Conservation (phyloP, 169 alveolate species). For the Fabrea salina region DNA sequence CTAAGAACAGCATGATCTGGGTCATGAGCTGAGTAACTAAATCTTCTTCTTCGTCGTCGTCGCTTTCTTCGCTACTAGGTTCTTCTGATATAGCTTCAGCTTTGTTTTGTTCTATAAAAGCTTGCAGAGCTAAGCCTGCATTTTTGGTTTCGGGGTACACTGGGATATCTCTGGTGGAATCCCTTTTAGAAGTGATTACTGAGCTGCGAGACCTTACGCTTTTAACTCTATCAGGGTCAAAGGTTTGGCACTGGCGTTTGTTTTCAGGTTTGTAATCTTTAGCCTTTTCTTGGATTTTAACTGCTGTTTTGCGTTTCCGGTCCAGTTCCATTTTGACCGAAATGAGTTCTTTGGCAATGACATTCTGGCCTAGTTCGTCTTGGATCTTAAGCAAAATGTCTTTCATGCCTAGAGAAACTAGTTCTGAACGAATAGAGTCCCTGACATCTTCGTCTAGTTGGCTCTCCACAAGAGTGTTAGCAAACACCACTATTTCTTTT, state of each 20-base stretch:
- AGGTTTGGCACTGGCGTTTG: neutral
- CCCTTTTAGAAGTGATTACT: too few species aligned
- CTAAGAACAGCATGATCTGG: neutral
- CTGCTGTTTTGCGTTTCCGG: neutral
- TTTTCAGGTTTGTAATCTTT: neutral
- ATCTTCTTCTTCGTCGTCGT: neutral
- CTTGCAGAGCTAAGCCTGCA: too few species aligned
- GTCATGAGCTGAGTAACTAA: neutral
- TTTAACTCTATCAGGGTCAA: constrained; percentile 8
- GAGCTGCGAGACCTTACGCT: neutral
- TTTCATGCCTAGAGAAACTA: neutral
- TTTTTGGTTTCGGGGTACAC: too few species aligned
- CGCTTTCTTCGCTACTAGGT: neutral
- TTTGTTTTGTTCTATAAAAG: neutral
- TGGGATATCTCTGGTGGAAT: too few species aligned
- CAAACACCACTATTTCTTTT: neutral
- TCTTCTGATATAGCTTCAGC: neutral
- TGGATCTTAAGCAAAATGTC: neutral
- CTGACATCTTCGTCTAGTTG: neutral
- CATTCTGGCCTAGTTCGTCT: neutral
- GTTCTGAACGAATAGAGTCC: neutral
- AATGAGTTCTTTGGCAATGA: neutral
- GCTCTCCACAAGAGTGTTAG: neutral
- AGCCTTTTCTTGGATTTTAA: neutral
- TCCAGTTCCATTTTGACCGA: neutral